Conservation (phyloP, 257 asterid species). For the Thymus quinquecostatus region DNA sequence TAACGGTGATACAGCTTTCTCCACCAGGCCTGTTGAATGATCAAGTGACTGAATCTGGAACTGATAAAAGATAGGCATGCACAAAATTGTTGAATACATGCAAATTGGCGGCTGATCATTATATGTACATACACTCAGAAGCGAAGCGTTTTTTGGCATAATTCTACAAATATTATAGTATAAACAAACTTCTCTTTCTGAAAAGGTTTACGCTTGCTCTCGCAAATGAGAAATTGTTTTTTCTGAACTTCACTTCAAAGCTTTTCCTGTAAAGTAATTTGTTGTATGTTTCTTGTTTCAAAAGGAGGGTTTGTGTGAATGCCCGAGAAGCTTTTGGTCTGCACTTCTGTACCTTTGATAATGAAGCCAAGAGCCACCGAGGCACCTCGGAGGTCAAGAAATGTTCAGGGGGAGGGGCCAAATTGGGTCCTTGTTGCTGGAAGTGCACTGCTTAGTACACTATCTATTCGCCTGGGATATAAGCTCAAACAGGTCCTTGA, state of each 20-base stretch:
- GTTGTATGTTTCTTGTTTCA: conserved; percentile 23
- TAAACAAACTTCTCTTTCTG: not conserved
- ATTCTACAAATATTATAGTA: not conserved
- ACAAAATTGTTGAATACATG: conserved; percentile 1
- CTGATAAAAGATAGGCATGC: not conserved
- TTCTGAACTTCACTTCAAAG: not conserved
- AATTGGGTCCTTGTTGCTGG: conserved; percentile 89
- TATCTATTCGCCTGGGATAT: conserved; percentile 78
- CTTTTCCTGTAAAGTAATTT: conserved; percentile 16
- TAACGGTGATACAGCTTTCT: not conserved
- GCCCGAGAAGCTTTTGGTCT: conserved; percentile 36
- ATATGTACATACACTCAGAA: not conserved
- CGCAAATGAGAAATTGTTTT: not conserved
- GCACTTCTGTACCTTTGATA: conserved; percentile 32
- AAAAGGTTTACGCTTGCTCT: not conserved
- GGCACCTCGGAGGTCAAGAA: conserved; percentile 49
- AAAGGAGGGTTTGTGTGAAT: conserved; percentile 37
- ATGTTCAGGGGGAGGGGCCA: conserved; percentile 62
- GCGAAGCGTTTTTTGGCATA: not conserved
- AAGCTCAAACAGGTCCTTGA: conserved; percentile 81
- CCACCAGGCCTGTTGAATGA: not conserved
- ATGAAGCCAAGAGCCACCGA: conserved; percentile 63
- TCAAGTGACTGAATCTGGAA: conserved; percentile 7
- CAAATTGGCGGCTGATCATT: not conserved
- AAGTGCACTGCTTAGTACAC: conserved; percentile 73